Conservation (phyloP, 1,284 basidiomycete species). For the Ganoderma lucidum region DNA sequence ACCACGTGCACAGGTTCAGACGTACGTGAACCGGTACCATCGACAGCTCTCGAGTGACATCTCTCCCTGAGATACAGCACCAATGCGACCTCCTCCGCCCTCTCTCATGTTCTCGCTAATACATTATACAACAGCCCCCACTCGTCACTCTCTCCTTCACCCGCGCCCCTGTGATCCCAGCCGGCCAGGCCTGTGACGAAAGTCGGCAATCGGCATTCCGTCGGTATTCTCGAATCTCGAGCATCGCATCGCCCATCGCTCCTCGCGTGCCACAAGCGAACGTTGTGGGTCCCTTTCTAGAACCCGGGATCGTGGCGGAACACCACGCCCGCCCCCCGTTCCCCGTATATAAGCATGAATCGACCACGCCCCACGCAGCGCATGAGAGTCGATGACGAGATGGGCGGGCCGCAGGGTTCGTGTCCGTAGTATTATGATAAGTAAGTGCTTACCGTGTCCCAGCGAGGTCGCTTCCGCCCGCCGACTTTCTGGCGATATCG, state of each 20-base stretch:
- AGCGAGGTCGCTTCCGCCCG: no score
- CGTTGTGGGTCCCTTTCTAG: conserved; percentile 6
- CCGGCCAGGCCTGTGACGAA: neutral
- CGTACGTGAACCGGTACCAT: no score
- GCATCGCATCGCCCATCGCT: neutral
- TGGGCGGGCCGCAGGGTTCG: neutral
- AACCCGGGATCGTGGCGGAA: neutral
- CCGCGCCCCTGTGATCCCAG: neutral
- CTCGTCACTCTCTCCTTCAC: neutral
- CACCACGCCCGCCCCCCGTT: neutral
- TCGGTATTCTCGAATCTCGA: neutral
- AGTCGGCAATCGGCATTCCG: neutral
- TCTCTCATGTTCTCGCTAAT: neutral
- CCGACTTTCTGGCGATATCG: no score
- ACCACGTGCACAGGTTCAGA: no score
- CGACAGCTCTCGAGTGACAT: no score
- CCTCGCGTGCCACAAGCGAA: conserved; percentile 1
- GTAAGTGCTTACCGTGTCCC: neutral
- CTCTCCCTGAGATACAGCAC: neutral
- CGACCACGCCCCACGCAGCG: neutral
- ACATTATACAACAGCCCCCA: neutral
- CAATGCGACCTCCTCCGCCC: neutral
- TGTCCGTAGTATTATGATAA: no score
- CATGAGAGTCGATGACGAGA: neutral
- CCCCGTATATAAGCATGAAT: neutral